Conservation (phyloP, 2,329 filamentous ascomycete genomes). For the Talaromyces amestolkiae region DNA sequence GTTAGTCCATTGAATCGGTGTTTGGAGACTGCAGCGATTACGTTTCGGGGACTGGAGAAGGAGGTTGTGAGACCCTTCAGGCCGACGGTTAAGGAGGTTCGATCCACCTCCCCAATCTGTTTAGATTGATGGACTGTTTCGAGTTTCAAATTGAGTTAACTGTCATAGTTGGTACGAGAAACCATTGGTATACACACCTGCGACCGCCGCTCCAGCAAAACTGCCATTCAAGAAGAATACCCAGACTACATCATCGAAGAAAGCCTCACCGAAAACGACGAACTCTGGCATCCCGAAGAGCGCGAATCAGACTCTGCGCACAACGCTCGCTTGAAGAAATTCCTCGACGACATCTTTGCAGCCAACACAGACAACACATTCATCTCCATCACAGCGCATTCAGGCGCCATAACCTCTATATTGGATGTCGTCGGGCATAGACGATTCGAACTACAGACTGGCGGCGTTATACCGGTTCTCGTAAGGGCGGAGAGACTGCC, state of each 20-base stretch:
- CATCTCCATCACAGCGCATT: constrained; percentile 58
- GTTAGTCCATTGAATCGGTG: constrained; percentile 59
- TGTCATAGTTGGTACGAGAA: constrained; percentile 51
- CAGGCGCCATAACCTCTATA: constrained; percentile 57
- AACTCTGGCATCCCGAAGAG: constrained; percentile 50
- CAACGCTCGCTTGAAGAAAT: constrained; percentile 43
- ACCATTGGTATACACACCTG: constrained; percentile 62
- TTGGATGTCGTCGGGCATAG: constrained; percentile 48
- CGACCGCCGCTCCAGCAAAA: constrained; percentile 53
- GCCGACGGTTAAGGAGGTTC: constrained; percentile 56
- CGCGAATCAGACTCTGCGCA: constrained; percentile 52
- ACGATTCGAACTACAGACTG: constrained; percentile 48
- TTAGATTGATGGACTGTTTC: too few species aligned
- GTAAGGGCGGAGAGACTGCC: constrained; percentile 41
- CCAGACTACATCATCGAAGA: constrained; percentile 53
- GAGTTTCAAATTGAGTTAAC: neutral
- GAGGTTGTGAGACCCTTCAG: constrained; percentile 48
- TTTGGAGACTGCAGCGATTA: constrained; percentile 55
- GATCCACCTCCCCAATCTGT: neutral
- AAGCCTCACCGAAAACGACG: constrained; percentile 55
- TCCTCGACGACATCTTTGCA: constrained; percentile 56
- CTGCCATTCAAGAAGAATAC: constrained; percentile 50
- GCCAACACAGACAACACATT: constrained; percentile 41
- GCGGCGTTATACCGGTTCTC: constrained; percentile 52
- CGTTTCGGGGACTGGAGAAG: constrained; percentile 50